These are phyloP conservation scores for Rhizoclosmatium globosum DNA, from an alignment of 192 early-diverging fungal genomes.

Conservation along the genomic window DNA sequence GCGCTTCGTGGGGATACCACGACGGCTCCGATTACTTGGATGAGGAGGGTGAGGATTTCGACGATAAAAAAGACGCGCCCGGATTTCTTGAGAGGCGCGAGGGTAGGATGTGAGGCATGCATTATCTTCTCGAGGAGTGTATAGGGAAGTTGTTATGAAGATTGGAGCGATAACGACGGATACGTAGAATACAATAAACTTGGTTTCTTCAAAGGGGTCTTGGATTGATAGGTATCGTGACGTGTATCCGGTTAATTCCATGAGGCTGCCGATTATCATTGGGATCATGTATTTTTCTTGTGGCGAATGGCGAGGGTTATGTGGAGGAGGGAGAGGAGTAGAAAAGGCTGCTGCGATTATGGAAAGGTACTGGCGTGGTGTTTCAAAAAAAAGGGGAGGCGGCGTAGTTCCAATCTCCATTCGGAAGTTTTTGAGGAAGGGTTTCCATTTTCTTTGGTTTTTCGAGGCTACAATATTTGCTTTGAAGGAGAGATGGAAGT, in stretches of 20 bases:
- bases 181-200: conserved; percentile 14
- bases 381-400: neutral
- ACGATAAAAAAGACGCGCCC: conserved; percentile 24
- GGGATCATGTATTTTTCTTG: conserved; percentile 21
- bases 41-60: conserved; percentile 39
- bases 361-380: neutral
- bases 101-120: conserved; percentile 1
- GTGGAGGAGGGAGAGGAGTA: conserved; percentile 2
- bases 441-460: no score
- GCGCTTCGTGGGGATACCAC: conserved; percentile 9
- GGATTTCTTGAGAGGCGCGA: conserved; percentile 2
- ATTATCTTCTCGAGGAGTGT: conserved; percentile 27
- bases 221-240: neutral
- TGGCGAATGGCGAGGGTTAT: neutral
- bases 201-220: neutral
- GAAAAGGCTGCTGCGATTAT: neutral
- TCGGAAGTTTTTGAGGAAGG: neutral
- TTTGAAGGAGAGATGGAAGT: no score
- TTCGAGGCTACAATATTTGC: no score
- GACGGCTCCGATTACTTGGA: conserved; percentile 32
- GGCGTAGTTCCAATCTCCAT: neutral
- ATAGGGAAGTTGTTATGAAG: conserved; percentile 39
- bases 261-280: neutral
- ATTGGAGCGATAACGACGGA: conserved; percentile 42
- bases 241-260: conserved; percentile 6